phyloP scores from a whole-genome alignment of 1,284 basidiomycete genomes.

The Heliocybe sulcata region DNA sequence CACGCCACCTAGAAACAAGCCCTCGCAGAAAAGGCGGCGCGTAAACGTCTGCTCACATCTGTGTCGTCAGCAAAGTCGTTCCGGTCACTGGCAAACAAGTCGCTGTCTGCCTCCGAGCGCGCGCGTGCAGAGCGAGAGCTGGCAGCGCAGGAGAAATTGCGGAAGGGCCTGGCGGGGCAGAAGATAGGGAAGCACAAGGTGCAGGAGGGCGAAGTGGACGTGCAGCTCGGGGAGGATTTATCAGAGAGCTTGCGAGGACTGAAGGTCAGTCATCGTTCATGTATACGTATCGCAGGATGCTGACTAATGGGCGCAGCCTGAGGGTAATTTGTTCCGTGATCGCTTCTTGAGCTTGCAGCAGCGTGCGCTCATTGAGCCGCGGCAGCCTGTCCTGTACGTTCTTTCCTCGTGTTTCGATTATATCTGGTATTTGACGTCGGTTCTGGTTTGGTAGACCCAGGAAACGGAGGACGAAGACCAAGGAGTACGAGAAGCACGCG shows the following conservation, averaged over 20 bases:
- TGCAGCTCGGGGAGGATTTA: slow-evolving; percentile 90
- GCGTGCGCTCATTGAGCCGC: slow-evolving; percentile 71
- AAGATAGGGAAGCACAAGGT: slow-evolving; percentile 76
- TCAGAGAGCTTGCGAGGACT: slow-evolving; percentile 81
- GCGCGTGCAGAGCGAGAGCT: slow-evolving; percentile 33
- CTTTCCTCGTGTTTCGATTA: background rate
- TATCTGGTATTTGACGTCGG: background rate
- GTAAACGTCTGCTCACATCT: slow-evolving; percentile 50
- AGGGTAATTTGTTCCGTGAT: slow-evolving; percentile 91
- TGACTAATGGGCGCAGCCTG: slow-evolving; percentile 46
- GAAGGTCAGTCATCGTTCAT: slow-evolving; percentile 45
- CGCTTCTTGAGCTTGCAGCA: slow-evolving; percentile 81
- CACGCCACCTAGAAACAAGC: slow-evolving; percentile 46
- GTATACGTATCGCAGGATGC: background rate
- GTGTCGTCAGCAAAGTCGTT: slow-evolving; percentile 49
- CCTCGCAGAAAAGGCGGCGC: slow-evolving; percentile 46
- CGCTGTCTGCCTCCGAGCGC: slow-evolving; percentile 34
- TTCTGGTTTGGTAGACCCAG: slow-evolving; percentile 41
- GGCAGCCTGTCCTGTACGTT: slow-evolving; percentile 66
- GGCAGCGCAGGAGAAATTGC: slow-evolving; percentile 34
- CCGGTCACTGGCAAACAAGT: slow-evolving; percentile 34
- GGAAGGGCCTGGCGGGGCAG: slow-evolving; percentile 56
- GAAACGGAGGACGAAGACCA: slow-evolving; percentile 48
- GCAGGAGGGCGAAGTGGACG: slow-evolving; percentile 62
- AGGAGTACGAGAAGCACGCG: slow-evolving; percentile 85